Base-by-base conservation (phyloP, 75 land plant species). In the Sequoiadendron giganteum region DNA sequence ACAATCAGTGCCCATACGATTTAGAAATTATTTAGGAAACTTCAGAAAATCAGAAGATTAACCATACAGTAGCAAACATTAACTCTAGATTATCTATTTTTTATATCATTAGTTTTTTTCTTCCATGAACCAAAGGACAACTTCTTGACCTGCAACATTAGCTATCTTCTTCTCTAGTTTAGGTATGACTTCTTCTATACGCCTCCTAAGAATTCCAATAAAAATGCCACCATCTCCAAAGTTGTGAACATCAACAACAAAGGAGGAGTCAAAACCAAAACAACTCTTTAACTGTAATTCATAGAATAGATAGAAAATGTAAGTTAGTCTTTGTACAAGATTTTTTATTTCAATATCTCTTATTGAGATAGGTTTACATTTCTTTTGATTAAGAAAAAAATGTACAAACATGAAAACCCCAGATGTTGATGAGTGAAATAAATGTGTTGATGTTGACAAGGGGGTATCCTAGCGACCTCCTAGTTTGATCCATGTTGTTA, bases 141-240 rank as follows among this genome's bases (percentile, higher is more conserved):
- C 96, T 72, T 97, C 99, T 82, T 95, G 88, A 14, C 98, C 99
- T 28, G 95, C 97, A 48, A 96, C 97, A 85, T 95, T 93, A 34
- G 95, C 88, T 2, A 97, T 90, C 87, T 93, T 94, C 77, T 93
- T 95, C 88, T 96, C 95, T 89, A 97, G 87, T 86, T 91, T 93
- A 28, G 97, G 95, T 30, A 92, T 95, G 36, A 93, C 99, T 89
- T 96, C 99, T 65, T 93, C 97, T 85, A 96, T 92, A 32, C 98
- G 98, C 87, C 70, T 94, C 88, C 99, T 91, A 91, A 97, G 89
- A 87, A 93, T 97, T 28, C 98, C 99, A 89, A 97, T 92, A 65
- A 95, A 97, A 68, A 97, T 96, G 7, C 38, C 96, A 9, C 98
- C 99, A 90, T 97, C 99, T 42, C 99, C 99, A 93, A 97, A 96